Conservation (phyloP, 2,329 filamentous ascomycete genomes). For the Cladosporium sp. region DNA sequence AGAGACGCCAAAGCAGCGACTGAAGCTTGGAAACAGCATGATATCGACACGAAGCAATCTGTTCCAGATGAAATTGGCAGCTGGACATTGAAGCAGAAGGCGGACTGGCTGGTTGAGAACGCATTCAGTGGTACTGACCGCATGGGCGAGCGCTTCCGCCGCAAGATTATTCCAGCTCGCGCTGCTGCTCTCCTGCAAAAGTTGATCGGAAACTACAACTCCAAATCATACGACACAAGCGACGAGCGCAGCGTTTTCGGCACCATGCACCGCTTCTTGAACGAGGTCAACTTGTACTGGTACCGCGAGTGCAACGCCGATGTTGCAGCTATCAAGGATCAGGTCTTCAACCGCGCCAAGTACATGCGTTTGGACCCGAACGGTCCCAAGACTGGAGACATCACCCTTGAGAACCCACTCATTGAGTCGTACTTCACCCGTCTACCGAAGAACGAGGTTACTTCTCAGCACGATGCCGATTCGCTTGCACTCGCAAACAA, state of each 20-base stretch:
- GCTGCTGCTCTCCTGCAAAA: slow-evolving; percentile 68
- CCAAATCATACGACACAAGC: slow-evolving; percentile 49
- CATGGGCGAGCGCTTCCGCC: slow-evolving; percentile 76
- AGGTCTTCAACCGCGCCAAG: slow-evolving; percentile 91
- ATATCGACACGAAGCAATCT: slow-evolving; percentile 56
- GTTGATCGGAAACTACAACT: slow-evolving; percentile 69
- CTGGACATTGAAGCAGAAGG: slow-evolving; percentile 60
- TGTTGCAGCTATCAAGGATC: slow-evolving; percentile 77
- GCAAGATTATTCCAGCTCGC: slow-evolving; percentile 67
- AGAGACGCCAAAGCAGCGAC: slow-evolving; percentile 67
- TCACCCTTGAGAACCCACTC: slow-evolving; percentile 74
- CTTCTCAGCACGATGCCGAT: slow-evolving; percentile 71
- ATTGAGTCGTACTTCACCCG: slow-evolving; percentile 96
- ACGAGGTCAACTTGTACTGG: slow-evolving; percentile 82
- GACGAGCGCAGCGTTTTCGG: slow-evolving; percentile 53
- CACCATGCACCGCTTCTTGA: slow-evolving; percentile 63
- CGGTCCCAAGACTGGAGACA: slow-evolving; percentile 80
- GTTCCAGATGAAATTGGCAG: slow-evolving; percentile 54
- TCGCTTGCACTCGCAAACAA: slow-evolving; percentile 89
- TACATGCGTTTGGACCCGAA: slow-evolving; percentile 91
- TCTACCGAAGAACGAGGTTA: slow-evolving; percentile 74
- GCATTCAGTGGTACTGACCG: slow-evolving; percentile 70
- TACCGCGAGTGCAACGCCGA: slow-evolving; percentile 93
- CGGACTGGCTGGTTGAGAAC: slow-evolving; percentile 65
- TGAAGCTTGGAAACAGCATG: slow-evolving; percentile 67